Percentiles rank a stretch among this genome's conserved stretches.
These are phyloP conservation scores for Phytophthora cactorum DNA, from an alignment of 352 stramenopile genomes.

Conservation along the genomic window DNA sequence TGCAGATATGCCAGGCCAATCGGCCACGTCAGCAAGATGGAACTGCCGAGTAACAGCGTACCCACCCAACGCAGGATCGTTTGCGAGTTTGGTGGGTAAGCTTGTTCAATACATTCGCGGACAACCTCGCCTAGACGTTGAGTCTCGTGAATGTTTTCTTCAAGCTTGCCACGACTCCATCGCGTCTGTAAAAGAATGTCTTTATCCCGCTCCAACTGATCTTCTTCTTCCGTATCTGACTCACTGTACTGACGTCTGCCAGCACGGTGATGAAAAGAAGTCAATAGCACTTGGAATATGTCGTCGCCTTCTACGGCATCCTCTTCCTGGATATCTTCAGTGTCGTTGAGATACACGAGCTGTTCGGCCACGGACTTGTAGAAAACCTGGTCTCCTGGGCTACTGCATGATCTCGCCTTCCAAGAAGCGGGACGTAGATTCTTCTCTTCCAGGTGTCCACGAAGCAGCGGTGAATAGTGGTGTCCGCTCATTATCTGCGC, in stretches of 20 bases:
- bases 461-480: no score
- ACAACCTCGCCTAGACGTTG: not conserved
- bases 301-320: slow-evolving; percentile 26
- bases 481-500: slow-evolving; percentile 1
- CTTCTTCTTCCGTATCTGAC: not conserved
- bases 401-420: not conserved
- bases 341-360: not conserved
- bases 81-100: not conserved
- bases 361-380: not conserved
- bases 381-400: not conserved
- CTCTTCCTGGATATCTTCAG: not conserved
- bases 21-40: slow-evolving; percentile 29
- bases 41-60: slow-evolving; percentile 18
- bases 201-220: not conserved
- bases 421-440: not conserved
- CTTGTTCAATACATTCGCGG: slow-evolving; percentile 1
- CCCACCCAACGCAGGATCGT: slow-evolving; percentile 8
- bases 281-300: slow-evolving; percentile 22
- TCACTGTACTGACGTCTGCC: not conserved
- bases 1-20: slow-evolving; percentile 19
- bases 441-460: not conserved
- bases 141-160: not conserved
- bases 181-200: not conserved
- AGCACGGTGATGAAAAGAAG: not conserved
- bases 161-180: not conserved